Evolutionary conservation across 2,329 filamentous ascomycete genomes (phyloP), one percentile per base, ranked within the genome.

Genomic region (Hymenoscyphus fraxineus): DNA sequence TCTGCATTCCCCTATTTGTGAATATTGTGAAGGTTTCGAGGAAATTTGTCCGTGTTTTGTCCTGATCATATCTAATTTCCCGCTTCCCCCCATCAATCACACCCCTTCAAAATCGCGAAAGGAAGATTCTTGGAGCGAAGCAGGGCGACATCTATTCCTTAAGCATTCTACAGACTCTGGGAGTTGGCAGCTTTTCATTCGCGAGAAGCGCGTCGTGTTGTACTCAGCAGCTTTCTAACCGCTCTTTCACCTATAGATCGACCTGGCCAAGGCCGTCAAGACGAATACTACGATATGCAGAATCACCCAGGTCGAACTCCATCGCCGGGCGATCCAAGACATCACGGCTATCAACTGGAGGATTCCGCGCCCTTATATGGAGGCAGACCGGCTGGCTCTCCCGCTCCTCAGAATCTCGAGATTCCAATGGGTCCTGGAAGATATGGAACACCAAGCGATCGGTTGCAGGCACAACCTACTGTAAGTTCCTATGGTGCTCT

Each of bases 401-500:
- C 71, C 60, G 66, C 63, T 32, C 68, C 73, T 76, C 80, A 69
- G 58, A 87, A 87, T 66, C 80, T 93, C 60, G 85, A 91, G 70
- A 91, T 92, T 75, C 90, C 88, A 65, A 83, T 85, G 78, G 87
- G 85, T 3, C 83, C 84, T 63, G 79, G 82, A 58, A 77, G 80
- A 35, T 78, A 80, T 65, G 62, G 62, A 10, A 88, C 86, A 22
- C 86, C 89, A 0, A 88, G 87, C 73, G 94, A 98, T 78, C 84
- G 88, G 64, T 81, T 98, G 60, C 87, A 90, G 64, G 83, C 93
- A 68, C 93, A 97, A 77, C 91, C 92, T 59, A 94, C 93, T 64
- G 91, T 94, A 78, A 81, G 89, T 84, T 12, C 10, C 6, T 51
- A 22, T 62, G 57, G 35, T 22, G 38, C 27, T n/a, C 22, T n/a